phyloP scores from a whole-genome alignment of 192 early-diverging fungal genomes.

The Allomyces javanicus region DNA sequence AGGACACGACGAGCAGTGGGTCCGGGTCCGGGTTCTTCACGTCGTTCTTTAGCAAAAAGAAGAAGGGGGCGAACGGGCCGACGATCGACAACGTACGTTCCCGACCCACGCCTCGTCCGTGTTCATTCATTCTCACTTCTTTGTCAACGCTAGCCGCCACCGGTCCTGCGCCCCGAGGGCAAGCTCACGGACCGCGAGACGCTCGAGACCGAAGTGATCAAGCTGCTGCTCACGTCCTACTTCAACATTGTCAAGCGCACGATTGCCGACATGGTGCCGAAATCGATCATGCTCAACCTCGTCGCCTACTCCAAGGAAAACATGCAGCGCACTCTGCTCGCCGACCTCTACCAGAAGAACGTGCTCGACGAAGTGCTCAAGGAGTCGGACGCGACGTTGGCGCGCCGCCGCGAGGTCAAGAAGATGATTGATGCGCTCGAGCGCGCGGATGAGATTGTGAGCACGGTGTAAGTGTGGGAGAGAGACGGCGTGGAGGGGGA shows the following conservation, averaged over 20 bases:
- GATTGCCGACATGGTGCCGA: conserved; percentile 89
- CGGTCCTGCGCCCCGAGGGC: conserved; percentile 82
- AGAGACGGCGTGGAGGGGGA: too few relatives aligned
- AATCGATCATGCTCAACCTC: conserved; percentile 95
- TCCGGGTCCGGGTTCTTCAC: conserved; percentile 74
- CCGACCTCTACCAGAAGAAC: conserved; percentile 92
- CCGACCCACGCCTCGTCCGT: neutral
- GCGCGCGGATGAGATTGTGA: conserved; percentile 33
- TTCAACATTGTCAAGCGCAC: conserved; percentile 98
- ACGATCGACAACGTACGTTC: conserved; percentile 25
- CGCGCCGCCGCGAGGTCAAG: conserved; percentile 82
- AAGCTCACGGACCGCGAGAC: conserved; percentile 90
- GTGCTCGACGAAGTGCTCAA: conserved; percentile 83
- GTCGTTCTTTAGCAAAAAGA: conserved; percentile 80
- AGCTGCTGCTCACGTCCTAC: conserved; percentile 90
- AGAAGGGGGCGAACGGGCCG: conserved; percentile 43
- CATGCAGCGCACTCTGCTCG: conserved; percentile 81
- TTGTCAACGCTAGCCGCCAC: conserved; percentile 41
- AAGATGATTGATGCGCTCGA: conserved; percentile 84
- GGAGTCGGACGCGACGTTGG: conserved; percentile 82
- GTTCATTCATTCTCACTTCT: conserved; percentile 1
- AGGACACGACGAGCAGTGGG: conserved; percentile 6
- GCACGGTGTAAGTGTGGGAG: conserved; percentile 8
- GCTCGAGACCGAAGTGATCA: conserved; percentile 98
- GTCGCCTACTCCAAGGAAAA: conserved; percentile 78